These are phyloP conservation scores for Irpex rosettiformis DNA, from an alignment of 1,284 basidiomycete genomes.

Conservation along the genomic window DNA sequence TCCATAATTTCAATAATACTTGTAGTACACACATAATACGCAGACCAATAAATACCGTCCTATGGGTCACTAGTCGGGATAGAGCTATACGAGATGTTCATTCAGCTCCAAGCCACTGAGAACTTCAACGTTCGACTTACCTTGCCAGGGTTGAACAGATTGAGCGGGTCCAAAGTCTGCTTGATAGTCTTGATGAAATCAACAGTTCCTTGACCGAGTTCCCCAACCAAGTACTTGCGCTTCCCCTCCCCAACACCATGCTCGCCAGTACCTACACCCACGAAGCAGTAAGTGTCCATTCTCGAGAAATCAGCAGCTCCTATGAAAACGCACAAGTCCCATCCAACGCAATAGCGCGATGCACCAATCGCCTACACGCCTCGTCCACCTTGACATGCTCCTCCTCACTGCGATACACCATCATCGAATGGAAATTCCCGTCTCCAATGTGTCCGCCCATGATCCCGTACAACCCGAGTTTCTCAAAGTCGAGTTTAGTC, in stretches of 20 bases:
- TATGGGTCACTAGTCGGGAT: constrained; percentile 11
- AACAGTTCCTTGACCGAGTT: constrained; percentile 81
- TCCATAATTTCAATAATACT: no score
- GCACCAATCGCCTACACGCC: constrained; percentile 64
- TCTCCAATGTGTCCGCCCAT: constrained; percentile 86
- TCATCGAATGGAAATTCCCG: constrained; percentile 59
- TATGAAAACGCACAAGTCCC: constrained; percentile 60
- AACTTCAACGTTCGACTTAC: constrained; percentile 30
- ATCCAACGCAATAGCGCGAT: constrained; percentile 69
- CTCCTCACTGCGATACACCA: constrained; percentile 61
- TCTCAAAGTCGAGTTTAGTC: constrained; percentile 71
- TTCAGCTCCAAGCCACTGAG: background rate
- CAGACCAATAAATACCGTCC: background rate
- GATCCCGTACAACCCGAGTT: constrained; percentile 55
- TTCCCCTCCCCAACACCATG: constrained; percentile 88
- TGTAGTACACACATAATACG: no score
- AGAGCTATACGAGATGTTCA: constrained; percentile 10
- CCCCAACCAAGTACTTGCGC: constrained; percentile 67
- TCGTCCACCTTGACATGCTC: constrained; percentile 49
- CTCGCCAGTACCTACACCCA: constrained; percentile 71
- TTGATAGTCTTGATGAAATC: constrained; percentile 85
- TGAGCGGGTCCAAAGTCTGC: constrained; percentile 68
- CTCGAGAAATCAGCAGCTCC: background rate
- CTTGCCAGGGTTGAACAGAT: constrained; percentile 86
- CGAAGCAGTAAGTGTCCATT: background rate